phyloP scores from a whole-genome alignment of 371 early-diverging fungal species.

The Thermomucor indicae-seudaticae region DNA sequence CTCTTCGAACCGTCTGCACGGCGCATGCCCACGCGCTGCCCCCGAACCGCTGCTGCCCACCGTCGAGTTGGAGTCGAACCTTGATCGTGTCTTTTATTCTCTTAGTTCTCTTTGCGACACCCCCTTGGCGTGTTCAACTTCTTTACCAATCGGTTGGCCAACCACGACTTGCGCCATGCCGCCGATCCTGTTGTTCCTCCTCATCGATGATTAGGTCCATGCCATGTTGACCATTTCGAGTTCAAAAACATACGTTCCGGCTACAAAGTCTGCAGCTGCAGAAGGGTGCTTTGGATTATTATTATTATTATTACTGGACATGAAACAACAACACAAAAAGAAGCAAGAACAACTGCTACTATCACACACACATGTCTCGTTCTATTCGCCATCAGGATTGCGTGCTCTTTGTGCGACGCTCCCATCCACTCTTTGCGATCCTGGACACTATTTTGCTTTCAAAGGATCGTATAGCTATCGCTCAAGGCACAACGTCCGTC shows the following conservation, averaged over 20 bases:
- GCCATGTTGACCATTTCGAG: not conserved
- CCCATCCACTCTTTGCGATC: too few species aligned
- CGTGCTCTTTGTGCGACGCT: conserved; percentile 7
- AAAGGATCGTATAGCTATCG: too few species aligned
- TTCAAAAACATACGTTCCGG: conserved; percentile 39
- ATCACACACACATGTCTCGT: not conserved
- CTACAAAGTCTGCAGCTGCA: conserved; percentile 40
- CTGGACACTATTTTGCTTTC: too few species aligned
- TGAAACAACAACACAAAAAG: not conserved
- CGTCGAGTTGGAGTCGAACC: conserved; percentile 56
- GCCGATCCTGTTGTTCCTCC: conserved; percentile 6
- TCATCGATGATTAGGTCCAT: not conserved
- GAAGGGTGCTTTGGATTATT: conserved; percentile 17
- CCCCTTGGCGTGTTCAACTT: not conserved
- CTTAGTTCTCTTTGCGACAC: not conserved
- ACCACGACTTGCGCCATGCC: conserved; percentile 49
- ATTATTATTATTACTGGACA: not conserved
- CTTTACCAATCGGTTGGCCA: conserved; percentile 28
- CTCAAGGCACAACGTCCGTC: too few species aligned
- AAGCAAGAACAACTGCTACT: not conserved
- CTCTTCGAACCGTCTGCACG: conserved; percentile 58
- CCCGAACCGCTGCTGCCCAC: conserved; percentile 59
- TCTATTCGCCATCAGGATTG: not conserved
- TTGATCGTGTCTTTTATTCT: conserved; percentile 78
- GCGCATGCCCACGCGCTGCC: conserved; percentile 71